phyloP scores from a whole-genome alignment of 2,329 filamentous ascomycete genomes.

The Claviceps maximensis region DNA sequence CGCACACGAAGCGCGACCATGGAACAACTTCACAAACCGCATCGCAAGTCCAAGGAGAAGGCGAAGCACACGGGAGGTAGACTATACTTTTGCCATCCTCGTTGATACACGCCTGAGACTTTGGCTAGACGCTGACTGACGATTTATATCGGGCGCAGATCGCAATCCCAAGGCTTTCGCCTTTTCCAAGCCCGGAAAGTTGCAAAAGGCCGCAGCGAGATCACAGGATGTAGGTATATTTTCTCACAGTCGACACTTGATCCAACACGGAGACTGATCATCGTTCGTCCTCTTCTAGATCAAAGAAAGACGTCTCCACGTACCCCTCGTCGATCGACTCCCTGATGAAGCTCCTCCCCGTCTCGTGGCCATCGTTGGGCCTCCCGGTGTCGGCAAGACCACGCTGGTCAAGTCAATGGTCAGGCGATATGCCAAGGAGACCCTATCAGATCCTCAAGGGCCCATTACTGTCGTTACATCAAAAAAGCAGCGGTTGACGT shows the following conservation, averaged over 20 bases:
- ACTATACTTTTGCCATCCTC: conserved; percentile 1
- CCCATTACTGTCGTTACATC: conserved; percentile 94
- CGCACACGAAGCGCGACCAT: conserved; percentile 27
- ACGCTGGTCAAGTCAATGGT: conserved; percentile 91
- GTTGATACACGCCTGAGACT: too few relatives aligned
- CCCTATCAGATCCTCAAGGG: conserved; percentile 74
- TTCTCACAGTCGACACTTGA: background rate
- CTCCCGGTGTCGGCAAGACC: conserved; percentile 89
- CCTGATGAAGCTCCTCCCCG: conserved; percentile 91
- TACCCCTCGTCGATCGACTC: conserved; percentile 87
- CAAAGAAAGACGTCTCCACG: conserved; percentile 91
- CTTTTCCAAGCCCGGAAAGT: conserved; percentile 66
- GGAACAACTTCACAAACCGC: conserved; percentile 75
- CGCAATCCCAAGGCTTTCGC: conserved; percentile 85
- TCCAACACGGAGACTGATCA: background rate
- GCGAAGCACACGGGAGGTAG: conserved; percentile 51
- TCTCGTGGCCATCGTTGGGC: conserved; percentile 86
- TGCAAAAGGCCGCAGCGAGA: conserved; percentile 60
- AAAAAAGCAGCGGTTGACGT: conserved; percentile 87
- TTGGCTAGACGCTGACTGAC: too few relatives aligned
- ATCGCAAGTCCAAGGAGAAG: conserved; percentile 81
- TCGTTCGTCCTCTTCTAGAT: conserved; percentile 37
- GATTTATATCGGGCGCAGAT: conserved; percentile 32
- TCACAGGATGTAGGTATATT: conserved; percentile 51
- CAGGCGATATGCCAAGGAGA: conserved; percentile 90